Conservation (phyloP, 1,139 yeast genomes). For the Protomyces gravidus region DNA sequence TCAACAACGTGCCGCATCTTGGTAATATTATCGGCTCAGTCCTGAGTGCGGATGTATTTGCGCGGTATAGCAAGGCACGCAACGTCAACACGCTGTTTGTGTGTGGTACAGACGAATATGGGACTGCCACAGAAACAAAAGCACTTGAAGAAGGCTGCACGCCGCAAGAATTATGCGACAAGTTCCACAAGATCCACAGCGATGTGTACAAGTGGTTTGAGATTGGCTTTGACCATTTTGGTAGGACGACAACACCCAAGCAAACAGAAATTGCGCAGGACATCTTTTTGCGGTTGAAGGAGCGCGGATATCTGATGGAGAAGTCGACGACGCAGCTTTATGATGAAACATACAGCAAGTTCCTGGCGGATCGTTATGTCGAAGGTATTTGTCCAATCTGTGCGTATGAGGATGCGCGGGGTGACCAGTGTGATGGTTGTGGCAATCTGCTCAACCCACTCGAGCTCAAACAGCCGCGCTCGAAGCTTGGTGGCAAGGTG, state of each 20-base stretch:
- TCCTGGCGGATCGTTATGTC: slow-evolving; percentile 91
- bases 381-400: slow-evolving; percentile 98
- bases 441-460: slow-evolving; percentile 85
- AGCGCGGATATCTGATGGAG: slow-evolving; percentile 77
- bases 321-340: slow-evolving; percentile 83
- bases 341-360: slow-evolving; percentile 85
- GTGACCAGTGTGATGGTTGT: slow-evolving; percentile 98
- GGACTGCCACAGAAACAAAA: slow-evolving; percentile 98
- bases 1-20: slow-evolving; percentile 94
- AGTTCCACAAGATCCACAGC: slow-evolving; percentile 78
- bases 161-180: slow-evolving; percentile 84
- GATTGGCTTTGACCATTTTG: slow-evolving; percentile 88
- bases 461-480: slow-evolving; percentile 88
- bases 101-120: slow-evolving; percentile 98
- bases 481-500: slow-evolving; percentile 86
- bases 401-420: slow-evolving; percentile 92
- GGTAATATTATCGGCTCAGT: slow-evolving; percentile 97
- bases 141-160: slow-evolving; percentile 89
- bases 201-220: slow-evolving; percentile 96
- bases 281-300: slow-evolving; percentile 67
- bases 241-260: slow-evolving; percentile 86
- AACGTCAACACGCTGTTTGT: slow-evolving; percentile 78
- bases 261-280: slow-evolving; percentile 97
- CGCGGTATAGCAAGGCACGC: slow-evolving; percentile 85
- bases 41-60: slow-evolving; percentile 85